Base-by-base conservation (phyloP, 139 green algal species). In the Tetraselmis striata region DNA sequence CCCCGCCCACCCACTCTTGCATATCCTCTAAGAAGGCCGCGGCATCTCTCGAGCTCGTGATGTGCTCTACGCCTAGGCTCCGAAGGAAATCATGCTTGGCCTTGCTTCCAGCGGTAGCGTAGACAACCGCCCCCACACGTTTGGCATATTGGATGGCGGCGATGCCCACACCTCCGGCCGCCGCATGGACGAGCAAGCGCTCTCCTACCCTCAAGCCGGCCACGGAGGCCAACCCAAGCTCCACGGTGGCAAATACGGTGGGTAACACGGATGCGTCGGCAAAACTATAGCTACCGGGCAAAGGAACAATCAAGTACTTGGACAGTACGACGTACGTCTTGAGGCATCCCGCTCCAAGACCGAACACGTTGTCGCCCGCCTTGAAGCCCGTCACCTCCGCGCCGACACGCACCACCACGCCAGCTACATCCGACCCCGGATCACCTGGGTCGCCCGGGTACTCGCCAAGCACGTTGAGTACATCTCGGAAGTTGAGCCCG, bases 401-500 rank as follows among this genome's bases (percentile, higher is more conserved):
- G 1, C 90, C 88, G 2, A 79, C 77, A n/a, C 84, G 81, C 30
- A 94, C 77, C 74, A 98, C 91, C 29, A 96, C 89, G 29, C 94
- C 94, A 27, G 94, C 79, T 82, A 89, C 94, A 86, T 98, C 94
- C 28, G 85, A 90, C 23, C 93, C 93, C 0, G 94, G 93, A 28
- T 84, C 81, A 0, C 94, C 94, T 1, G 94, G 94, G 82, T 98
- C 94, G 2, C 94, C 94, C 2, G 94, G 94, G 87, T 97, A 98
- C 94, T 96, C 95, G 81, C 92, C 92, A 81, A 96, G 86, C 76
- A 91, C 84, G 80, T 95, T 96, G 67, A 93, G 88, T 81, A 95
- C 90, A 77, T 96, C 92, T 59, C 92, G 85, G 92, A 97, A 97
- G 86, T 97, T 97, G 76, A 97, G 81, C 1, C 94, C 94, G 32